These are phyloP conservation scores for Yamadazyma olivae DNA, from an alignment of 805 yeast species.

Conservation along the genomic window DNA sequence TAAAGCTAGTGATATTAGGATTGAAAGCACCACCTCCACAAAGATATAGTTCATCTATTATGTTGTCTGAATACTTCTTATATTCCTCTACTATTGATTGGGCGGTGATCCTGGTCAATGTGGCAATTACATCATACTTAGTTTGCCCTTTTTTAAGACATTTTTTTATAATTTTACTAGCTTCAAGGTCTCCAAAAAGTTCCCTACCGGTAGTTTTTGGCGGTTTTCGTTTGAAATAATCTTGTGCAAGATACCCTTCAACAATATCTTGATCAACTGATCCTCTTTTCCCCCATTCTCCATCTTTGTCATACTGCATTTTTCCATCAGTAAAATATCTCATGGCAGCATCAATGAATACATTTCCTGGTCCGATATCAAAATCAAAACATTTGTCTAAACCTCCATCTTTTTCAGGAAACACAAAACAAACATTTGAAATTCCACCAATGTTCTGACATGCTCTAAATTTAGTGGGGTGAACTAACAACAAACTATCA, in stretches of 20 bases:
- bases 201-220: conserved; percentile 26
- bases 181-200: too few species aligned
- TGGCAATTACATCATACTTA: too few species aligned
- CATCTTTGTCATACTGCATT: conserved; percentile 18
- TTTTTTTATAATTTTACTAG: too few species aligned
- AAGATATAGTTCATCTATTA: too few species aligned
- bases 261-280: conserved; percentile 17
- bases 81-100: too few species aligned
- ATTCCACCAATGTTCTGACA: conserved; percentile 26
- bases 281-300: conserved; percentile 20
- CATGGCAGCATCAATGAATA: conserved; percentile 23
- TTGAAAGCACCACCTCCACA: too few species aligned
- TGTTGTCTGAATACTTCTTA: too few species aligned
- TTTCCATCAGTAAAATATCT: conserved; percentile 18
- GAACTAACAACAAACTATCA: conserved; percentile 18
- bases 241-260: conserved; percentile 14
- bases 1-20: too few species aligned
- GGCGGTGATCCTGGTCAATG: too few species aligned
- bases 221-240: conserved; percentile 15
- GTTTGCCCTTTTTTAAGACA: too few species aligned
- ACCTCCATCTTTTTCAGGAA: conserved; percentile 19
- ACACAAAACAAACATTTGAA: conserved; percentile 19
- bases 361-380: conserved; percentile 25
- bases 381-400: conserved; percentile 18
- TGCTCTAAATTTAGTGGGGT: conserved; percentile 16